Percentiles rank a stretch among this genome's conserved stretches.
phyloP scores from a whole-genome alignment of 345 rosid genomes.

The Citrus reticulata region DNA sequence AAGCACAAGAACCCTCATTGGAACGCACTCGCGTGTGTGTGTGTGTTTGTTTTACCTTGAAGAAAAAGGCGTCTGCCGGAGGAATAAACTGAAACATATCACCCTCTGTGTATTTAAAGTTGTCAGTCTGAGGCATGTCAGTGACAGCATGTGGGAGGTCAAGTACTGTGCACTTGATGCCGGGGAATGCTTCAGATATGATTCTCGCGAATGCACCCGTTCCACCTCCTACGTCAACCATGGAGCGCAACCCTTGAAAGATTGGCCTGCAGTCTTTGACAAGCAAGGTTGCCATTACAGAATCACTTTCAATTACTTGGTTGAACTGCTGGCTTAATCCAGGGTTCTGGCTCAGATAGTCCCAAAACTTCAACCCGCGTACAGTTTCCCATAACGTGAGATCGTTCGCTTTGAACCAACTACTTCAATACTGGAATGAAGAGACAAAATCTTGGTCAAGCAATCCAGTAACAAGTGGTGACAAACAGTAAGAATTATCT shows the following conservation, averaged over 20 bases:
- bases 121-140: not conserved
- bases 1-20: not conserved
- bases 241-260: slow-evolving; percentile 13
- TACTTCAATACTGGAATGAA: slow-evolving; percentile 28
- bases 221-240: slow-evolving; percentile 29
- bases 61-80: not conserved
- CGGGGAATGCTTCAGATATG: slow-evolving; percentile 12
- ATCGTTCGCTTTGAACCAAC: slow-evolving; percentile 24
- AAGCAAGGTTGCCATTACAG: not conserved
- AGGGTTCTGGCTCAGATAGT: not conserved
- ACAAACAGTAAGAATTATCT: slow-evolving; percentile 19
- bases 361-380: slow-evolving; percentile 12
- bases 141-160: slow-evolving; percentile 21
- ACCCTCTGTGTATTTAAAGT: slow-evolving; percentile 14
- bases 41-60: slow-evolving; percentile 5
- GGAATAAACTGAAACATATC: slow-evolving; percentile 22
- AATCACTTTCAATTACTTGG: slow-evolving; percentile 10
- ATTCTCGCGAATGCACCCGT: slow-evolving; percentile 15
- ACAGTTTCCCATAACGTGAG: slow-evolving; percentile 1
- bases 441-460: slow-evolving; percentile 21
- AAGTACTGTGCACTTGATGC: slow-evolving; percentile 12
- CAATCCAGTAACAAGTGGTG: slow-evolving; percentile 32
- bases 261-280: slow-evolving; percentile 8
- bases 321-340: no score
- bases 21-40: no score